Evolutionary conservation across 805 yeast species (phyloP).

Genomic region (Wickerhamiella sorbophila): DNA sequence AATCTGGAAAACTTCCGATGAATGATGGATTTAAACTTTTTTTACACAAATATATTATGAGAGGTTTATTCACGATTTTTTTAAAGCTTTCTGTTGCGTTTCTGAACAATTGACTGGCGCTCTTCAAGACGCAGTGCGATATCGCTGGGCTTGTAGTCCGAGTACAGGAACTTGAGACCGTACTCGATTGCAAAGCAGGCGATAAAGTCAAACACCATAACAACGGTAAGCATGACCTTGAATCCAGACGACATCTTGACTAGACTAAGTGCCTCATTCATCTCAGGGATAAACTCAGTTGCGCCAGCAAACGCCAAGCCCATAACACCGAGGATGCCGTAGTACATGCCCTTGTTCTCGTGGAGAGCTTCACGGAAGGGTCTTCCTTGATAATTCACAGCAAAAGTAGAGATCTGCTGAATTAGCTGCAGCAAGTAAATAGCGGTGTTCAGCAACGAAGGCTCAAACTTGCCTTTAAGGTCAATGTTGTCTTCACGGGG

Average conservation of each 20-base stretch:
- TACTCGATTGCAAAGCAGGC: conserved; percentile 67
- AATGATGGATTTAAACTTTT: no score
- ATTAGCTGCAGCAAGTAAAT: conserved; percentile 87
- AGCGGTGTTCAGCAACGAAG: conserved; percentile 89
- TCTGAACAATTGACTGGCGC: conserved; percentile 15
- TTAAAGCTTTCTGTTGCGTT: background rate
- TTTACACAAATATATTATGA: no score
- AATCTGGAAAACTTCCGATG: background rate
- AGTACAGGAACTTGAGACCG: conserved; percentile 67
- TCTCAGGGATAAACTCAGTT: conserved; percentile 87
- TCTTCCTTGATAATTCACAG: conserved; percentile 92
- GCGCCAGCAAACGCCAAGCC: conserved; percentile 80
- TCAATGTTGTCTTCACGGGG: conserved; percentile 88
- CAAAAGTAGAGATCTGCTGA: conserved; percentile 94
- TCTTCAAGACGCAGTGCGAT: conserved; percentile 42
- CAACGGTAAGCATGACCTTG: conserved; percentile 59
- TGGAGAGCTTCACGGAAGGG: conserved; percentile 87
- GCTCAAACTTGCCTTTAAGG: conserved; percentile 73
- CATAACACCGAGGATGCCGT: conserved; percentile 84
- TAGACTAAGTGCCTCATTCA: conserved; percentile 81
- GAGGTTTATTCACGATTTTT: background rate
- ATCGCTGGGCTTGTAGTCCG: conserved; percentile 86
- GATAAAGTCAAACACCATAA: conserved; percentile 62
- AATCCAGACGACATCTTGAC: conserved; percentile 69
- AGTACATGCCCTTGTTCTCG: conserved; percentile 93